Percentiles rank a stretch among this genome's conserved stretches.
Conservation (phyloP, 208 protist species). For the Dictyostelium gargantuum region DNA sequence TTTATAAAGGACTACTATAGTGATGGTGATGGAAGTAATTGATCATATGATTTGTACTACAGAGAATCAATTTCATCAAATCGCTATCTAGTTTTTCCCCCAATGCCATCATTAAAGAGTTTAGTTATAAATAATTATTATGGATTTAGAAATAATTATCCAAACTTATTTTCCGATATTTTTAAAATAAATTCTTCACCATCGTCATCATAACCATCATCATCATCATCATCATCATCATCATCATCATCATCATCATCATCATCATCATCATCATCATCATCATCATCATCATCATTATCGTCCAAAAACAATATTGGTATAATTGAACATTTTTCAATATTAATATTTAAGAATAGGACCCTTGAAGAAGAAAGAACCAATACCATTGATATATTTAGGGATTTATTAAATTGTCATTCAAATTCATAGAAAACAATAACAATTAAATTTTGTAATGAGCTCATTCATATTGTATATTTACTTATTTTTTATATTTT, state of each 20-base stretch:
- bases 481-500: too few species aligned
- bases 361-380: not conserved
- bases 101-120: not conserved
- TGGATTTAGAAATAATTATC: not conserved
- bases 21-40: not conserved
- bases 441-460: not conserved
- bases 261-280: not conserved
- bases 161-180: not conserved
- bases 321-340: not conserved
- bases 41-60: not conserved
- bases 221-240: conserved; percentile 4
- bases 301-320: not conserved
- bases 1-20: too few species aligned
- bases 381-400: not conserved
- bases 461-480: too few species aligned
- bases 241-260: not conserved
- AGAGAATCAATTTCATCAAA: not conserved
- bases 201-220: too few species aligned
- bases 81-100: not conserved
- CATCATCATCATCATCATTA: not conserved
- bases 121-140: not conserved
- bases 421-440: not conserved
- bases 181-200: not conserved
- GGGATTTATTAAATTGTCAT: not conserved
- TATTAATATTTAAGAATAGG: not conserved